These are phyloP conservation scores for Brettanomyces anomalus DNA, from an alignment of 805 yeast species.

Conservation along the genomic window DNA sequence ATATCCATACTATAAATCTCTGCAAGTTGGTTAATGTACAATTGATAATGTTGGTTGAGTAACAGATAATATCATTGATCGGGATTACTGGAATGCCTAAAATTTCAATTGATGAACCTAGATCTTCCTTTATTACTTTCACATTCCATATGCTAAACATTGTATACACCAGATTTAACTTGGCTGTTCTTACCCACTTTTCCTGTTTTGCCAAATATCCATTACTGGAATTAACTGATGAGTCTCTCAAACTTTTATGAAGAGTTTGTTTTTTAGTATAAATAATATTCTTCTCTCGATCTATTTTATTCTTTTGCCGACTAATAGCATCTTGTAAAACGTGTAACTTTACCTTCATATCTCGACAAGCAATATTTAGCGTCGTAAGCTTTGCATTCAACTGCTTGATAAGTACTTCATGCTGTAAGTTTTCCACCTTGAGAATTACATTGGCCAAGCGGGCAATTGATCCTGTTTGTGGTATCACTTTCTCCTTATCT, in stretches of 20 bases:
- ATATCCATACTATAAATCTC: slow-evolving; percentile 9
- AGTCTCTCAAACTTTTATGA: background rate
- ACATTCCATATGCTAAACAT: slow-evolving; percentile 5
- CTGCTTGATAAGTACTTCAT: slow-evolving; percentile 9
- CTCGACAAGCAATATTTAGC: too few species aligned
- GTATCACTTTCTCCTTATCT: slow-evolving; percentile 6
- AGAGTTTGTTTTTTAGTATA: too few species aligned
- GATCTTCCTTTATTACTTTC: background rate
- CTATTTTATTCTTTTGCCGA: too few species aligned
- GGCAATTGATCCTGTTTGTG: slow-evolving; percentile 19
- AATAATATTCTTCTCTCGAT: too few species aligned
- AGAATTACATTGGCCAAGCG: slow-evolving; percentile 24
- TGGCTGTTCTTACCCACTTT: background rate
- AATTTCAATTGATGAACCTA: slow-evolving; percentile 8
- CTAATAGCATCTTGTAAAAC: too few species aligned
- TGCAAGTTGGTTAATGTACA: slow-evolving; percentile 14
- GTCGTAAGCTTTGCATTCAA: background rate
- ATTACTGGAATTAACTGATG: background rate
- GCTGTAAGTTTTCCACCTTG: slow-evolving; percentile 19
- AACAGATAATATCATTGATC: slow-evolving; percentile 11
- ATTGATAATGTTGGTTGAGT: slow-evolving; percentile 14
- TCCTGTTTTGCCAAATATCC: background rate
- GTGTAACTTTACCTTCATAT: too few species aligned
- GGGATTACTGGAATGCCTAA: slow-evolving; percentile 22
- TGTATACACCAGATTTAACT: slow-evolving; percentile 2